Evolutionary conservation across 2,329 filamentous ascomycete species (phyloP).

Genomic region (Mollisiaceae sp.): DNA sequence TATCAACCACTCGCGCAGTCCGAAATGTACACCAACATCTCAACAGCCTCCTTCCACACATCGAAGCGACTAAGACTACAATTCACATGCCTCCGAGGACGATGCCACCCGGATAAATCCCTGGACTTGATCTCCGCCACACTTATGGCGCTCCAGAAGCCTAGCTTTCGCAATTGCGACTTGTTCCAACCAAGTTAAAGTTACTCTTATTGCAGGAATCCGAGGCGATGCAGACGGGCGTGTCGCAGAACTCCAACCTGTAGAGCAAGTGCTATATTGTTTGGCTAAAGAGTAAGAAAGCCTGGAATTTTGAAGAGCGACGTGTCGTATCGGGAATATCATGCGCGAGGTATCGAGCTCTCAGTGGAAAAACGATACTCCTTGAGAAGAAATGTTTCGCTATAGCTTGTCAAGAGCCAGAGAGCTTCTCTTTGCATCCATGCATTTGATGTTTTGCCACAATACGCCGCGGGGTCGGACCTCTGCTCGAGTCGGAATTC

Average conservation of each 20-base stretch:
- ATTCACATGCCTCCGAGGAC: background rate
- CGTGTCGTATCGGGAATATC: background rate
- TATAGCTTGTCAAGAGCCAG: background rate
- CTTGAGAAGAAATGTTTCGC: background rate
- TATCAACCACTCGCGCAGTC: background rate
- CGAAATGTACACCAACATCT: background rate
- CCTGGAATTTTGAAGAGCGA: background rate
- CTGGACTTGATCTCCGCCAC: background rate
- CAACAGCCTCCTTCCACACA: background rate
- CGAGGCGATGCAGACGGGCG: background rate
- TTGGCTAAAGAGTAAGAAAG: background rate
- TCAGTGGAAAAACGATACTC: constrained; percentile 1
- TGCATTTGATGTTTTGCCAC: background rate
- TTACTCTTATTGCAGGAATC: background rate
- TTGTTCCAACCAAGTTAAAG: background rate
- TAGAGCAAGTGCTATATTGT: background rate
- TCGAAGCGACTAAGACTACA: background rate
- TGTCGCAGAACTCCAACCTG: no score
- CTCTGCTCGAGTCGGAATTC: background rate
- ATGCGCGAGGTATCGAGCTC: background rate
- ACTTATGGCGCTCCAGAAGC: background rate
- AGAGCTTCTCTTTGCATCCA: background rate
- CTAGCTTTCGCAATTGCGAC: background rate
- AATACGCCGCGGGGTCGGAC: background rate
- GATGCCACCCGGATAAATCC: background rate